Base-by-base conservation (phyloP, 2,329 filamentous ascomycete genomes). In the Aspergillus pseudonomiae region DNA sequence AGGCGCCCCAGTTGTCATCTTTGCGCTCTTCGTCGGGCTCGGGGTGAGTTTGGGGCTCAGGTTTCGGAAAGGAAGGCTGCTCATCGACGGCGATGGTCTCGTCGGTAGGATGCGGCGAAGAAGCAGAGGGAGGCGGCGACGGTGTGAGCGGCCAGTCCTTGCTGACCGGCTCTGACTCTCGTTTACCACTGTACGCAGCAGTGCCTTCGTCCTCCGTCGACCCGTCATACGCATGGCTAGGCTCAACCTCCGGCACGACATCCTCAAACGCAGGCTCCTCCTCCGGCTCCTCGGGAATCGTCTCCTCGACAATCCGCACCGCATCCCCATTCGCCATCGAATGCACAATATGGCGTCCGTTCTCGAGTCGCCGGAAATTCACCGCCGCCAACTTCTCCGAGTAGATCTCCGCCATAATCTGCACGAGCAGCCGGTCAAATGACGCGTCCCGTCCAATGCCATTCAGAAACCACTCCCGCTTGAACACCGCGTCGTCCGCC, bases 391-490 rank as follows among this genome's bases (percentile, higher is more conserved):
- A 39, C 52, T 55, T 55, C 21, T 55, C 52, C 52, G 52, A 55
- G 21, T 61, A 62, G 1, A 58, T 43, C 3, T 52, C 54, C 32
- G 53, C 19, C 34, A 62, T 34, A 7, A 57, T 43, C 32, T 21
- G 19, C 32, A 62, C 30, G 0, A 62, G 2, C n/a, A 62, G 24
- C 5, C 54, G 54, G 43, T 62, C 60, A 6, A 62, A 62, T 2
- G 14, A 16, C 11, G 34, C 32, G n/a, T 62, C 60, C 21, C 30
- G 32, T 2, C 60, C 60, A n/a, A 62, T 34, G 3, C 26, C 46
- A n/a, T 48, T 43, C 7, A 19, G 11, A 12, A 41, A 28, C 14
- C 56, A 48, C 26, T 58, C 48, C 19, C 19, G 16, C 24, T 57
- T 53, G 26, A 62, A 56, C 1, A 26, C 53, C 1, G 24, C 46